A percentile compares a stretch with the other conserved stretches of the same genome.
phyloP scores from a whole-genome alignment of 2,329 filamentous ascomycete genomes.

The Parastagonospora nodorum region DNA sequence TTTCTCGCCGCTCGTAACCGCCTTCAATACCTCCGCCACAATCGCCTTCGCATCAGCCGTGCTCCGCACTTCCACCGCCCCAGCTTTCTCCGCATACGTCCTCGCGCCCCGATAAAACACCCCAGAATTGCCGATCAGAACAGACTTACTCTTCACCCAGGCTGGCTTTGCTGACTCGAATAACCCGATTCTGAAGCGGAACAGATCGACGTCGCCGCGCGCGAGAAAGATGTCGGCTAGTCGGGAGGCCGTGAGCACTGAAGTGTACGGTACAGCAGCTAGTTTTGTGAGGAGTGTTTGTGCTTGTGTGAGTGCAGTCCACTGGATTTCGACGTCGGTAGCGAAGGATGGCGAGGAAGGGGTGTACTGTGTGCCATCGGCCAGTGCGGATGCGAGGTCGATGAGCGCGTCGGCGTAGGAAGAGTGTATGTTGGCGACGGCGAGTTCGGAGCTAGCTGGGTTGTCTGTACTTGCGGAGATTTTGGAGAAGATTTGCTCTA shows the following conservation, averaged over 20 bases:
- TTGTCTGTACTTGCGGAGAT: conserved; percentile 51
- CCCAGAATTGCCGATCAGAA: conserved; percentile 46
- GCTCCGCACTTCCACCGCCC: conserved; percentile 44
- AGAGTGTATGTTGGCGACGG: conserved; percentile 58
- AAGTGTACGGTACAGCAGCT: conserved; percentile 17
- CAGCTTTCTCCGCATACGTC: conserved; percentile 38
- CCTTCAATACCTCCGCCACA: conserved; percentile 53
- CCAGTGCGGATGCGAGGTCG: conserved; percentile 57
- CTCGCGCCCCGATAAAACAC: conserved; percentile 44
- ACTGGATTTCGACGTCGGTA: conserved; percentile 32
- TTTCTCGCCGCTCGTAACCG: conserved; percentile 39
- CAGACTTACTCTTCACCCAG: conserved; percentile 39
- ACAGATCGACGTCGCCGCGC: conserved; percentile 40
- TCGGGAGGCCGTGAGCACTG: conserved; percentile 25
- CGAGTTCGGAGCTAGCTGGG: conserved; percentile 55
- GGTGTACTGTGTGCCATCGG: conserved; percentile 26
- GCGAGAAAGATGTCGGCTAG: conserved; percentile 40
- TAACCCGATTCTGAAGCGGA: conserved; percentile 38
- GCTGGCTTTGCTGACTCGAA: conserved; percentile 27
- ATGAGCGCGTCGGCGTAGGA: conserved; percentile 63
- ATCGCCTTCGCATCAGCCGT: conserved; percentile 56
- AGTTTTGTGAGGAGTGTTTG: conserved; percentile 36
- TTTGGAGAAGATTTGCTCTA: conserved; percentile 41
- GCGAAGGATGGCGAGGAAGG: conserved; percentile 14
- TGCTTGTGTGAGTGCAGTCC: conserved; percentile 39